Conservation (phyloP, 2,329 filamentous ascomycete species). For the Cladosporium oxysporum region DNA sequence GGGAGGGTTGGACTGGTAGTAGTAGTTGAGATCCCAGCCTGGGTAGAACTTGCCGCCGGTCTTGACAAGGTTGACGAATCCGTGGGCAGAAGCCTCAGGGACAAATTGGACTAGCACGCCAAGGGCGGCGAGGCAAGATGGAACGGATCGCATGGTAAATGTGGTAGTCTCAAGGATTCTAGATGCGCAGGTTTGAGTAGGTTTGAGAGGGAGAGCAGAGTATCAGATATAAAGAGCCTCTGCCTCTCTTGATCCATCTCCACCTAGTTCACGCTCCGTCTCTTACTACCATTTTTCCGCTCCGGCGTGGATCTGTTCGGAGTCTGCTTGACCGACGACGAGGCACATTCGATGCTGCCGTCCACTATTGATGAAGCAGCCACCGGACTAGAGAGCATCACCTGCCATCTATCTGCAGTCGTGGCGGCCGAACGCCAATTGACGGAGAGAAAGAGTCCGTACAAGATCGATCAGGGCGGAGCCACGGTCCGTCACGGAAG, state of each 20-base stretch:
- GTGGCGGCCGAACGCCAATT: background rate
- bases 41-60: constrained; percentile 49
- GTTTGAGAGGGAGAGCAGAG: background rate
- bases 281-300: background rate
- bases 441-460: background rate
- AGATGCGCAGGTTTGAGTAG: constrained; percentile 1
- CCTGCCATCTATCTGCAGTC: background rate
- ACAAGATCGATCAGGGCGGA: background rate
- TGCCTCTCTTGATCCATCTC: background rate
- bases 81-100: constrained; percentile 45
- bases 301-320: constrained; percentile 2
- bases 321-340: background rate
- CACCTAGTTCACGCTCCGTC: background rate
- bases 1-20: constrained; percentile 19
- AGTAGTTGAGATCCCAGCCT: constrained; percentile 28
- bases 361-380: background rate
- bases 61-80: constrained; percentile 44
- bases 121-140: constrained; percentile 1
- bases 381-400: background rate
- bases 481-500: constrained; percentile 2
- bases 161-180: background rate
- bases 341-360: background rate
- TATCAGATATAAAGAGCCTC: background rate
- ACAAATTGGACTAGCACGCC: constrained; percentile 3
- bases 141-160: background rate